These are phyloP conservation scores for Microsporum ferrugineum DNA, from an alignment of 2,329 filamentous ascomycete genomes.

Conservation along the genomic window DNA sequence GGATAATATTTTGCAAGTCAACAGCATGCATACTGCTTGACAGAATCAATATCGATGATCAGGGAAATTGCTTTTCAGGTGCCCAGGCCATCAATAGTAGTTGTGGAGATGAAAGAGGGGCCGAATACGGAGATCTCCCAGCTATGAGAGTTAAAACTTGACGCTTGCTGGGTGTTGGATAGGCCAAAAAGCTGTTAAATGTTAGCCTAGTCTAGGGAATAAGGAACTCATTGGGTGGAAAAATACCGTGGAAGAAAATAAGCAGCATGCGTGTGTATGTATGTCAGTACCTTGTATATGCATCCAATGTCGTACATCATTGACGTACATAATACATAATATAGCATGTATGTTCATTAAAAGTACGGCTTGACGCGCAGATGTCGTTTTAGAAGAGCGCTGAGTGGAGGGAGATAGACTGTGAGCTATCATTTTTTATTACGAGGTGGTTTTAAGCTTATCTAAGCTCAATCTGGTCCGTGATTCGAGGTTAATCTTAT, in stretches of 20 bases:
- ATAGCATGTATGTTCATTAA: neutral
- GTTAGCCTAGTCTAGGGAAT: neutral
- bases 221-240: neutral
- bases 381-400: neutral
- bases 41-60: neutral
- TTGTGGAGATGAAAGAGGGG: neutral
- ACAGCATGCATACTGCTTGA: neutral
- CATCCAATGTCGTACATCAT: neutral
- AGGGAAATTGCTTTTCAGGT: neutral
- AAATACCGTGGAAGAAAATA: neutral
- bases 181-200: neutral
- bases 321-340: neutral
- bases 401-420: neutral
- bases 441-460: constrained; percentile 3
- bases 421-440: neutral
- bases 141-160: neutral
- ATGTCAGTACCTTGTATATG: neutral
- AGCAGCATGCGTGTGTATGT: neutral
- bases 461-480: neutral
- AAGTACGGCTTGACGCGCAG: neutral
- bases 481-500: constrained; percentile 1
- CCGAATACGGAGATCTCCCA: neutral
- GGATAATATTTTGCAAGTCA: neutral
- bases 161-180: neutral
- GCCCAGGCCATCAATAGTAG: neutral